Evolutionary conservation across 2,329 filamentous ascomycete species (phyloP).

Genomic region (Alternaria triticimaculans): DNA sequence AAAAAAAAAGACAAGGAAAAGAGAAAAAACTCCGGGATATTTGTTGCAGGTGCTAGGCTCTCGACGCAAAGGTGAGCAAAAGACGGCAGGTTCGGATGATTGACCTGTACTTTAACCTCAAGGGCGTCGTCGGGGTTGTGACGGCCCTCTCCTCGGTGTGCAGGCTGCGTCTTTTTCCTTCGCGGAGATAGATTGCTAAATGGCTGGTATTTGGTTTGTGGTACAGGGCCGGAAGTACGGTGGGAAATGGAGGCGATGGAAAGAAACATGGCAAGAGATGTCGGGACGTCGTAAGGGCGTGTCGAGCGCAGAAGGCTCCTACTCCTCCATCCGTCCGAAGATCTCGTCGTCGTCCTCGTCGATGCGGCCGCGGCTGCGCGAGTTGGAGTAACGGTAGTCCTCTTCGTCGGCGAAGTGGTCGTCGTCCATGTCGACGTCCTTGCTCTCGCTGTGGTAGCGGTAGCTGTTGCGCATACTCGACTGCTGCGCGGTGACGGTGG

Average conservation of each 20-base stretch:
- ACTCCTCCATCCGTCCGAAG: slow-evolving; percentile 94
- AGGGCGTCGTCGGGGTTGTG: slow-evolving; percentile 34
- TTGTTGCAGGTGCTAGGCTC: slow-evolving; percentile 34
- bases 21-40: slow-evolving; percentile 6
- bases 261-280: slow-evolving; percentile 8
- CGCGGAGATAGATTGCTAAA: slow-evolving; percentile 49
- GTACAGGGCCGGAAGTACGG: slow-evolving; percentile 39
- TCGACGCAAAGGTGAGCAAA: slow-evolving; percentile 39
- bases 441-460: slow-evolving; percentile 53
- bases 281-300: slow-evolving; percentile 13
- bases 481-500: slow-evolving; percentile 63
- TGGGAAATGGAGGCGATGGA: slow-evolving; percentile 11
- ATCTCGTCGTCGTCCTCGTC: slow-evolving; percentile 95
- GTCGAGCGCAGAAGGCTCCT: slow-evolving; percentile 7
- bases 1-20: not conserved
- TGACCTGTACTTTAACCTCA: slow-evolving; percentile 51
- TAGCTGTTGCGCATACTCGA: slow-evolving; percentile 69
- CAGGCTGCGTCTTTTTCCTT: slow-evolving; percentile 33
- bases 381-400: slow-evolving; percentile 60
- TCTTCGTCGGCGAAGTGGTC: slow-evolving; percentile 71
- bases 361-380: slow-evolving; percentile 63
- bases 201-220: slow-evolving; percentile 41
- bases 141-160: slow-evolving; percentile 53
- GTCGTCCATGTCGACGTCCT: slow-evolving; percentile 60
- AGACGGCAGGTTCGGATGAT: slow-evolving; percentile 23